Percentiles rank a stretch among this genome's conserved stretches.
Conservation (phyloP, 1,139 yeast genomes). For the Kodamaea alishanica region DNA sequence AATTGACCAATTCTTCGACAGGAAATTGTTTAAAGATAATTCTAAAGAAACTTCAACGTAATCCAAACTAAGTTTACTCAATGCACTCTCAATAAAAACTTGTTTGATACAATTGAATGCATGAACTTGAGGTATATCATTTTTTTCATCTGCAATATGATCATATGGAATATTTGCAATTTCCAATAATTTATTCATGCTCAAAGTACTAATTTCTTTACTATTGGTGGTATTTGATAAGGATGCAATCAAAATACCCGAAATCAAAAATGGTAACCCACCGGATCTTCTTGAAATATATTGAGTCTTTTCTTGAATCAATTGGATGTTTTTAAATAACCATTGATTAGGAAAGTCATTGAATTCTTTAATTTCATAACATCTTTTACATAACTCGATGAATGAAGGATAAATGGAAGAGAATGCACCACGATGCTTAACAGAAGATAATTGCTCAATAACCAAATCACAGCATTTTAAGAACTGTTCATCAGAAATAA, state of each 20-base stretch:
- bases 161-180: constrained; percentile 53
- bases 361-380: constrained; percentile 31
- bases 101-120: constrained; percentile 83
- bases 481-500: constrained; percentile 10
- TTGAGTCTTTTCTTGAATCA: constrained; percentile 58
- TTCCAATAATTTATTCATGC: constrained; percentile 49
- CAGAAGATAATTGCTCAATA: constrained; percentile 62
- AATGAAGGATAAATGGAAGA: constrained; percentile 83
- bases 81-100: constrained; percentile 63
- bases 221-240: constrained; percentile 4
- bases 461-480: constrained; percentile 37
- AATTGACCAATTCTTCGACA: constrained; percentile 73
- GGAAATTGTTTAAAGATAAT: constrained; percentile 59
- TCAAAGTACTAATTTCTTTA: constrained; percentile 14
- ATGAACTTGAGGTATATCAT: constrained; percentile 87
- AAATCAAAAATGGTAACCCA: constrained; percentile 76
- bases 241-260: constrained; percentile 65
- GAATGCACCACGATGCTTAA: constrained; percentile 89
- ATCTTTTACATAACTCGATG: constrained; percentile 54
- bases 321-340: constrained; percentile 51
- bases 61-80: constrained; percentile 50
- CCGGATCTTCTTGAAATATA: constrained; percentile 86
- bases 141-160: constrained; percentile 46
- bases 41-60: constrained; percentile 58
- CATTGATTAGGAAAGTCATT: constrained; percentile 43